Evolutionary conservation across 345 rosid species (phyloP), one percentile per base, ranked within the genome.

Genomic region (Populus nigra): DNA sequence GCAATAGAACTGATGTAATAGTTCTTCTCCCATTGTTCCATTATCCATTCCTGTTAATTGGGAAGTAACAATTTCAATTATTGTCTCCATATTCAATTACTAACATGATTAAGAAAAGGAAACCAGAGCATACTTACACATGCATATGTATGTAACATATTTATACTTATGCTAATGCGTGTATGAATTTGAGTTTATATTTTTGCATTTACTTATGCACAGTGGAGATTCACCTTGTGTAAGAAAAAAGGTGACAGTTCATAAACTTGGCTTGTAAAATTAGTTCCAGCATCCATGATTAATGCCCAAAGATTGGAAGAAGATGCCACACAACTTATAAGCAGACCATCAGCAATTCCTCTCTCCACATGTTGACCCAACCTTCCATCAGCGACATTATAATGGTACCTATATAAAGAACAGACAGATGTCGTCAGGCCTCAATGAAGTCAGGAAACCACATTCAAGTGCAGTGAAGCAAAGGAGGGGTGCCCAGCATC

Each of bases 1-100:
- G 85, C 82, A 57, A 78, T 79, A 53, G 85, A 78, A 33, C 85
- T 82, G 50, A 82, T 82, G 25, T 82, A 82, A 59, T 74, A 82
- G 77, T 78, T 82, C 73, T 82, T 82, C 77, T 82, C 85, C 85
- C 85, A 82, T 67, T 82, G 85, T 22, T 82, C 85, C 85, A 78
- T 82, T 57, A 82, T 82, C 85, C 85, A 82, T 71, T 78, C 85
- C 85, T 82, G 73, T 73, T n/a, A 53, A 18, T 68, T 71, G 57
- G 50, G 8, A 66, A 63, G 17, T 12, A 49, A 57, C 8, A 57
- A 57, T 25, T 66, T 31, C 5, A n/a, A 17, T 69, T 17, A 57
- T n/a, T 67, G 36, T 55, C 66, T 67, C 43, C 16, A 47, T 7
- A 38, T 8, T 33, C 31, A 11, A 35, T 49, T 43, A 41, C 43